Evolutionary conservation across 2,329 filamentous ascomycete species (phyloP), one percentile per base, ranked within the genome.

Genomic region (Pyricularia sp.): DNA sequence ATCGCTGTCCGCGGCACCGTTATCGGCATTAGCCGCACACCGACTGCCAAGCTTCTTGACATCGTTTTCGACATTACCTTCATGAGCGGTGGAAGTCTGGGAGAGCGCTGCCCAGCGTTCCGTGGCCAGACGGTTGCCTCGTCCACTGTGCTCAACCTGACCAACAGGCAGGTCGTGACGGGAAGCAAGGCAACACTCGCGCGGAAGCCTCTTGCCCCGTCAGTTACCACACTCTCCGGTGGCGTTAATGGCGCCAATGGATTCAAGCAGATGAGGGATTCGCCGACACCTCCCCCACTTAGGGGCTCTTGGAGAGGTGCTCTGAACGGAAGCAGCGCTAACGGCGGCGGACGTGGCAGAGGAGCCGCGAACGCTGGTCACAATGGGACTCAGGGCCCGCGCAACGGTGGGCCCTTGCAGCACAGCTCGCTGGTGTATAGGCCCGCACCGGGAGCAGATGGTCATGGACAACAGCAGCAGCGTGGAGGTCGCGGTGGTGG

Each of bases 41-140:
- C 93, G 25, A 91, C 92, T 69, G 90, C 90, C 30, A 87, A 92
- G 65, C 85, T 97, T 69, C 84, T 99, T 55, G 95, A 99, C 77
- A 87, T 98, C 69, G 90, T 99, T 9, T 99, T 97, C 79, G 96
- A 99, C 77, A 87, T 88, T 14, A 91, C 93, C 0, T 99, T 99
- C 79, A 98, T 99, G 94, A 97, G 93, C 76, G 95, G 95, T 71
- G 97, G 94, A 1, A 95, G 92, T 0, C 85, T 99, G 20, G 92
- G 92, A 70, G 93, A 94, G 69, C 90, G 95, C 70, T 97, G 94
- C 76, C 93, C 93, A 30, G 89, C 92, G 55, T 99, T 99, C 88
- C 89, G 94, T 50, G 95, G 95, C 68, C 94, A 95, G 77, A 97
- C 95, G 0, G 93, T 99, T 4, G 88, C 93, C 1, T 87, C 90